Base-by-base conservation (phyloP, 768 basidiomycete species). In the Crepidotus variabilis region DNA sequence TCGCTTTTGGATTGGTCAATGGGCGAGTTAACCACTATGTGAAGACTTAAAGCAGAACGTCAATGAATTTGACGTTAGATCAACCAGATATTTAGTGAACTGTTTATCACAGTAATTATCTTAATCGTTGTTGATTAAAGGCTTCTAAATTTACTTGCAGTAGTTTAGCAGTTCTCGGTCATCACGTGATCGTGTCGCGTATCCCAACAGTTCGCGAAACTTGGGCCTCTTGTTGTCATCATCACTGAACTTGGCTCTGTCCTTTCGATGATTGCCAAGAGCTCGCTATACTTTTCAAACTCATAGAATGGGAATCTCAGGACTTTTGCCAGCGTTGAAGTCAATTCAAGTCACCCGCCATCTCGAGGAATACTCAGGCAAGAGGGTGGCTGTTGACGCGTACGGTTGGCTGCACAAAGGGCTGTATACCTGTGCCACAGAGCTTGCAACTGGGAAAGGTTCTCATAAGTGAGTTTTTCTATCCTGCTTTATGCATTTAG, bases 381-480 rank as follows among this genome's bases (percentile, higher is more conserved):
- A 94, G 67, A 92, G 87, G 1, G 72, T 98, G 34, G 96, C 92
- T 0, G 87, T 98, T 39, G 96, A 98, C 74, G 95, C 87, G 43
- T 99, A 99, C 69, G 94, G 94, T 55, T 94, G 92, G 92, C 75
- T 95, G 36, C 92, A 94, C 65, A 83, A 87, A 63, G 96, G 94
- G 7, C 84, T 91, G 6, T 94, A 90, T 68, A 79, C 89, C 0
- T 99, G 97, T 73, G 90, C 96, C 47, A 83, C 89, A 10, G 94
- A 98, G 59, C 72, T 99, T 46, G 94, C 93, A 10, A 90, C 86
- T 0, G 94, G 94, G 14, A 88, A 85, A 69, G 74, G 70, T 54
- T 96, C 95, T 0, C 84, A 81, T 56, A 95, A 87, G 94, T 96
- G 64, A 75, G 88, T 24, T 59, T 20, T 20, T n/a, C 22, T 13